Percentiles rank a stretch among this genome's conserved stretches.
Evolutionary conservation across 257 asterid genomes (phyloP).

Genomic region (Capsicum baccatum): DNA sequence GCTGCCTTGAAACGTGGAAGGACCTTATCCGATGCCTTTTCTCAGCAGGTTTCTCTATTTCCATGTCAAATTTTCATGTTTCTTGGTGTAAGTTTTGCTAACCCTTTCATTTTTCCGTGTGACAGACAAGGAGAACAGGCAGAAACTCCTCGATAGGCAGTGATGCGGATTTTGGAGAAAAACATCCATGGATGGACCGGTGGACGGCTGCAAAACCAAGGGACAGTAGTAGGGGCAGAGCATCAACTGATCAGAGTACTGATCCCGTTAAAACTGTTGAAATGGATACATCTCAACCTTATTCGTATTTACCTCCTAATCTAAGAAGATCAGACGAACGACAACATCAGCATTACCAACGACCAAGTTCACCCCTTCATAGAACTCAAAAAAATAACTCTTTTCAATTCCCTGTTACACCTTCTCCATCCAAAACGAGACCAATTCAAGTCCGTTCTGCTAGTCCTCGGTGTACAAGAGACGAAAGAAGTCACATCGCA

Average conservation of each 20-base stretch:
- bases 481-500: slow-evolving; percentile 34
- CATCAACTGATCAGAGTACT: slow-evolving; percentile 40
- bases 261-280: slow-evolving; percentile 44
- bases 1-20: slow-evolving; percentile 39
- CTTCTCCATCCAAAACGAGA: slow-evolving; percentile 44
- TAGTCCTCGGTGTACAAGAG: slow-evolving; percentile 45
- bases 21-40: slow-evolving; percentile 38
- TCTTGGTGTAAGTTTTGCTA: background rate
- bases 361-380: slow-evolving; percentile 43
- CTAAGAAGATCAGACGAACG: slow-evolving; percentile 28
- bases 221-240: slow-evolving; percentile 45
- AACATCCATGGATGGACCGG: slow-evolving; percentile 38
- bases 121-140: slow-evolving; percentile 39
- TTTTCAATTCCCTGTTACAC: slow-evolving; percentile 35
- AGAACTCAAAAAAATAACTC: slow-evolving; percentile 31
- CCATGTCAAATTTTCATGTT: background rate
- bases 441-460: slow-evolving; percentile 46
- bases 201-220: slow-evolving; percentile 46
- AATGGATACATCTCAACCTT: slow-evolving; percentile 43
- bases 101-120: background rate
- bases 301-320: slow-evolving; percentile 36
- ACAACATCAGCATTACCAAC: slow-evolving; percentile 15
- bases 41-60: slow-evolving; percentile 42
- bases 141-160: slow-evolving; percentile 42
- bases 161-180: slow-evolving; percentile 43